Evolutionary conservation across 2,329 filamentous ascomycete genomes (phyloP), one percentile per base, ranked within the genome.

Genomic region (Scedosporium dehoogii): DNA sequence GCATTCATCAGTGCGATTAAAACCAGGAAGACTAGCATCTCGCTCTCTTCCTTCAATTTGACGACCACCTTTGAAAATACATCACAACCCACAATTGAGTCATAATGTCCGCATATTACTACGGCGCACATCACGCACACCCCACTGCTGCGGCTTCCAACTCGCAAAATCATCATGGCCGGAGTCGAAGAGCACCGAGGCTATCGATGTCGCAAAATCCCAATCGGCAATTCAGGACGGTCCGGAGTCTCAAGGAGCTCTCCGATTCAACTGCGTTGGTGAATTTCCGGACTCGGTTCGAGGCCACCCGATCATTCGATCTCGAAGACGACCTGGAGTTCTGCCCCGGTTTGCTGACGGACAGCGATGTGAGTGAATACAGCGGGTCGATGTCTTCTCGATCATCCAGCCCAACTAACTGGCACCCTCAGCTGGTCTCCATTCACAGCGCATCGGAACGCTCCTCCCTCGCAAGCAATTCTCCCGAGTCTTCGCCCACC

Each of bases 281-380:
- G 65, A 85, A 87, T 66, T 97, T 96, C 79, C 89, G 93, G 69
- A 85, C 85, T 68, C 88, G 92, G 72, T 96, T 96, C 69, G 92
- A 97, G 78, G 90, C 91, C 66, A 91, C 90, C 64, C 86, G 92
- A 64, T 96, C 92, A 9, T 97, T 97, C 71, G 93, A 97, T 69
- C 83, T 97, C 65, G 93, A 97, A 71, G 93, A 97, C 73, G 93
- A 97, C 74, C 83, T 96, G 78, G 89, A 96, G 75, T 97, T 97
- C 76, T 97, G 92, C 77, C 93, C 93, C 66, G 87, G 88, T 73
- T 84, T 97, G 69, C 81, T 97, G 79, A 96, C 92, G 42, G 92
- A 97, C 78, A 92, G 85, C 76, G 92, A 96, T 85, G 92, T 96
- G 86, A 83, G 83, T 85, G 58, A 33, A 6, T 61, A 38, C 44